A percentile compares a stretch with the other conserved stretches of the same genome.
phyloP scores from a whole-genome alignment of 495 filamentous ascomycete species.

The Trichocladium uniseriatum region DNA sequence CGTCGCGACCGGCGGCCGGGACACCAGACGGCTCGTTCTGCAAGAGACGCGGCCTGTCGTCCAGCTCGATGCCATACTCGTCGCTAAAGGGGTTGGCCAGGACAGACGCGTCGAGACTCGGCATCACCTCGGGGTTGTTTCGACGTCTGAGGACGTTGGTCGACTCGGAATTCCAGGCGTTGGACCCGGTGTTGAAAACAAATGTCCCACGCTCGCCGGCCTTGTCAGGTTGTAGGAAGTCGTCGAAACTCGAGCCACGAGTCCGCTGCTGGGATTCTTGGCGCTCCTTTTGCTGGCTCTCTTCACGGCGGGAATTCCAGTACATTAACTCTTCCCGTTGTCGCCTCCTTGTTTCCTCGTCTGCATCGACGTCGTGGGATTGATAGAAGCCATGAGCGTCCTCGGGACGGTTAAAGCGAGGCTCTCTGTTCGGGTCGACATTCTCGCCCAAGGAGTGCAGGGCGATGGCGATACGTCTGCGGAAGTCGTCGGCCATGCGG shows the following conservation, averaged over 20 bases:
- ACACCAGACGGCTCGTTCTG: background rate
- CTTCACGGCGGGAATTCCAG: slow-evolving; percentile 44
- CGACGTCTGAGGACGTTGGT: slow-evolving; percentile 40
- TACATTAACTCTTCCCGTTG: slow-evolving; percentile 68
- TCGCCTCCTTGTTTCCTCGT: slow-evolving; percentile 54
- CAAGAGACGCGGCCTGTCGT: slow-evolving; percentile 28
- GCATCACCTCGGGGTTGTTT: slow-evolving; percentile 32
- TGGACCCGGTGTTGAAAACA: slow-evolving; percentile 43
- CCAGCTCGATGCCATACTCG: slow-evolving; percentile 43
- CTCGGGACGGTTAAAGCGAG: slow-evolving; percentile 48
- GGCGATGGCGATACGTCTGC: slow-evolving; percentile 69
- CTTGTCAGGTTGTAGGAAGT: slow-evolving; percentile 39
- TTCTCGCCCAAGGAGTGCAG: slow-evolving; percentile 71
- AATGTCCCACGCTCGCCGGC: slow-evolving; percentile 39
- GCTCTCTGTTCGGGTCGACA: slow-evolving; percentile 50
- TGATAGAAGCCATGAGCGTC: slow-evolving; percentile 48
- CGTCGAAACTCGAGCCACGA: slow-evolving; percentile 42
- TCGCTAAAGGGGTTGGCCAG: slow-evolving; percentile 53
- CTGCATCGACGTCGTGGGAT: slow-evolving; percentile 51
- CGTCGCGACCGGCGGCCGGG: slow-evolving; percentile 35
- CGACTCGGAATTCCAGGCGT: slow-evolving; percentile 22
- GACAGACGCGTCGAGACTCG: slow-evolving; percentile 44
- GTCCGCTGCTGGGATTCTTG: slow-evolving; percentile 12
- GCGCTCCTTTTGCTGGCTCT: slow-evolving; percentile 23
- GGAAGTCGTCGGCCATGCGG: slow-evolving; percentile 63